These are phyloP conservation scores for Suillus americanus DNA, from an alignment of 768 basidiomycete genomes.

Conservation along the genomic window DNA sequence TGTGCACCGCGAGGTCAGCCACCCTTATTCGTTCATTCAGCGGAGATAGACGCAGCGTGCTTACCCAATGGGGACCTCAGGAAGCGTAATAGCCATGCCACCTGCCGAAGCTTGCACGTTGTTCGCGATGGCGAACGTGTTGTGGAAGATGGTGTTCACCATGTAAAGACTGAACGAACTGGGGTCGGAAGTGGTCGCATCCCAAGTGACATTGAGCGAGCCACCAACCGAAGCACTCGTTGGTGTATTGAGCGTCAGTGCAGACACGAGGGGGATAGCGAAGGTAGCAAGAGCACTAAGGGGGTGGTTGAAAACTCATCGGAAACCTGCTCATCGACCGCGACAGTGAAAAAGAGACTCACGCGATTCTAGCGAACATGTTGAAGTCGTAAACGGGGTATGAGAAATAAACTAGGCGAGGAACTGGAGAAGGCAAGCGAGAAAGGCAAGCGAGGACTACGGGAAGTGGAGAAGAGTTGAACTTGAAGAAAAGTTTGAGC, in stretches of 20 bases:
- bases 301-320: constrained; percentile 32
- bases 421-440: not conserved
- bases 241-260: constrained; percentile 42
- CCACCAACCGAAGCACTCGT: constrained; percentile 32
- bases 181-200: constrained; percentile 40
- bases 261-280: constrained; percentile 45
- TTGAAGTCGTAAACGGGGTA: constrained; percentile 23
- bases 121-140: constrained; percentile 54
- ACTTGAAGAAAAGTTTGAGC: not conserved
- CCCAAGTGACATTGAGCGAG: constrained; percentile 47
- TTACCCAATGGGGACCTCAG: constrained; percentile 49
- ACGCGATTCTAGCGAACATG: constrained; percentile 57
- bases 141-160: constrained; percentile 48
- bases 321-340: not conserved
- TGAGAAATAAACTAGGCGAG: constrained; percentile 5
- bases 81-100: constrained; percentile 40
- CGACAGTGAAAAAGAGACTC: constrained; percentile 11
- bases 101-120: constrained; percentile 42
- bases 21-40: not conserved
- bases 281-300: constrained; percentile 40
- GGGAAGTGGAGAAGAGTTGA: constrained; percentile 17
- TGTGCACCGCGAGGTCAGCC: constrained; percentile 18
- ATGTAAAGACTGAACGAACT: constrained; percentile 45
- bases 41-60: not conserved
- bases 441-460: not conserved